Conservation (phyloP, 1,284 basidiomycete genomes). For the Rhodotorula sp. region DNA sequence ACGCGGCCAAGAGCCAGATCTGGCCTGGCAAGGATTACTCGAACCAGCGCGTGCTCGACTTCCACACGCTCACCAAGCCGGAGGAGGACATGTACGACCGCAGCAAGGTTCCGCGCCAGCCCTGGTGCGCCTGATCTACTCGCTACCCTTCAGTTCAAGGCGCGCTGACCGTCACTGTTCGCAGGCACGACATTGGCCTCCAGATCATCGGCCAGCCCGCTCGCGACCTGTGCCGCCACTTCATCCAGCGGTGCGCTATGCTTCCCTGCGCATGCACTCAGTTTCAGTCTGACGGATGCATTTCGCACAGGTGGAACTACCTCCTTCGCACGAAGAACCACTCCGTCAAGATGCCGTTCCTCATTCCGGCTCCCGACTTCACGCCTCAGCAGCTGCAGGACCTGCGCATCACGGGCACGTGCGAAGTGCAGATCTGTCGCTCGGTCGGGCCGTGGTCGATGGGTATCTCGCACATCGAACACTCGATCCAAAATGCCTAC, state of each 20-base stretch:
- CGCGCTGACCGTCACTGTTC: neutral
- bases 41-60: slow-evolving; percentile 86
- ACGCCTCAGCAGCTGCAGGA: slow-evolving; percentile 74
- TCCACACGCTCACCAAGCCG: slow-evolving; percentile 83
- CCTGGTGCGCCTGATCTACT: slow-evolving; percentile 66
- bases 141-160: neutral
- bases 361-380: slow-evolving; percentile 92
- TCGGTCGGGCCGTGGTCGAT: slow-evolving; percentile 96
- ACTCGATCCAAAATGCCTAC: slow-evolving; percentile 58
- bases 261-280: too few species aligned
- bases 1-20: slow-evolving; percentile 26
- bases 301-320: slow-evolving; percentile 75
- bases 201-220: slow-evolving; percentile 97
- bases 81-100: slow-evolving; percentile 94
- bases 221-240: slow-evolving; percentile 91
- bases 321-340: slow-evolving; percentile 94
- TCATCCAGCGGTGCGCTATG: slow-evolving; percentile 85
- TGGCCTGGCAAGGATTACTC: slow-evolving; percentile 78
- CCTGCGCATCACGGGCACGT: slow-evolving; percentile 88
- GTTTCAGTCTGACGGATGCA: too few species aligned
- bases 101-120: slow-evolving; percentile 86
- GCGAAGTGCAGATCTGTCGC: slow-evolving; percentile 95
- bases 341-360: slow-evolving; percentile 85
- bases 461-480: slow-evolving; percentile 83
- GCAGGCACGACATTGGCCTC: slow-evolving; percentile 91